Percentiles rank a stretch among this genome's conserved stretches.
These are phyloP conservation scores for Pyrenula massariospora DNA, from an alignment of 495 filamentous ascomycete species.

Conservation along the genomic window DNA sequence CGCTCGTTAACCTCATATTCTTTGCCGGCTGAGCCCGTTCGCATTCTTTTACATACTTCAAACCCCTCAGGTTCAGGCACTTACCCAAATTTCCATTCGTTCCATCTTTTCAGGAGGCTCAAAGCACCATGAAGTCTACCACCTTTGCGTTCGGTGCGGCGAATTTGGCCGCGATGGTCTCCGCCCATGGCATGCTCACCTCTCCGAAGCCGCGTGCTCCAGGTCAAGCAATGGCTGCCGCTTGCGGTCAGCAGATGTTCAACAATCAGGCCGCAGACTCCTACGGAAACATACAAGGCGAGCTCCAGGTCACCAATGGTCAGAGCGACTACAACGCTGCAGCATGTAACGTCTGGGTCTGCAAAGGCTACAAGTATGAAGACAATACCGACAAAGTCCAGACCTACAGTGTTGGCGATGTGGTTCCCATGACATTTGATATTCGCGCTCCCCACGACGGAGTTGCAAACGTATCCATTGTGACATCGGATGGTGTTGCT, in stretches of 20 bases:
- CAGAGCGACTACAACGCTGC: slow-evolving; percentile 45
- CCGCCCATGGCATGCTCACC: slow-evolving; percentile 52
- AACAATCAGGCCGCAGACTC: slow-evolving; percentile 49
- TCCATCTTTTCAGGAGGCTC: slow-evolving; percentile 2
- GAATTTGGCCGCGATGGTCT: slow-evolving; percentile 37
- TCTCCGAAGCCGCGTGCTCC: slow-evolving; percentile 46
- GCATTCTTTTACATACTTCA: not conserved
- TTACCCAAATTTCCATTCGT: not conserved
- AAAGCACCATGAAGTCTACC: slow-evolving; percentile 23
- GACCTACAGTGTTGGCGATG: slow-evolving; percentile 46
- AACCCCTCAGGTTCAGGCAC: not conserved
- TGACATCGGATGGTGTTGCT: slow-evolving; percentile 47
- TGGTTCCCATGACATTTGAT: slow-evolving; percentile 43
- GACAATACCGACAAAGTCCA: slow-evolving; percentile 60
- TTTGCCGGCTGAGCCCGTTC: not conserved
- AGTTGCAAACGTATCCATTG: slow-evolving; percentile 57
- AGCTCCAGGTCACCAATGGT: slow-evolving; percentile 42
- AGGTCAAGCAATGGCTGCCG: slow-evolving; percentile 43
- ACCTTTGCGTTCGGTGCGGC: slow-evolving; percentile 26
- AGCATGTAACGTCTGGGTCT: slow-evolving; percentile 54
- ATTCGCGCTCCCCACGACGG: slow-evolving; percentile 55
- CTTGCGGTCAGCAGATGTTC: slow-evolving; percentile 51
- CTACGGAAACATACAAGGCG: slow-evolving; percentile 57
- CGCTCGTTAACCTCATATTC: not conserved
- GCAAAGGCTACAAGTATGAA: slow-evolving; percentile 60